Conservation (phyloP, 305 asterid species). For the Solanum hybrid region DNA sequence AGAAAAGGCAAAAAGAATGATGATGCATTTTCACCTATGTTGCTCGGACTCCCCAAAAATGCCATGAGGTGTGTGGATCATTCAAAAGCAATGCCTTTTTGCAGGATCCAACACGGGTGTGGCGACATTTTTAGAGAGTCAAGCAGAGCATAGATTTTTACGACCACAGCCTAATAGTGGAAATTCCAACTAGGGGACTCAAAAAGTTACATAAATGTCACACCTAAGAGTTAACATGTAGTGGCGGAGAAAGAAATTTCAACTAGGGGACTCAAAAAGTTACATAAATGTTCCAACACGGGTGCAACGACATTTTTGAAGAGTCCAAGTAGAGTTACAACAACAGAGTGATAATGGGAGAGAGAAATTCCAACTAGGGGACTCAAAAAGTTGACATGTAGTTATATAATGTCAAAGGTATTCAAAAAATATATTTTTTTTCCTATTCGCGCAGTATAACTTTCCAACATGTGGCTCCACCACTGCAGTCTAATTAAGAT, state of each 20-base stretch:
- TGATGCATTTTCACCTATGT: neutral
- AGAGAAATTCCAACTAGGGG: neutral
- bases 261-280: neutral
- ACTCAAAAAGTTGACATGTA: neutral
- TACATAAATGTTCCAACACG: neutral
- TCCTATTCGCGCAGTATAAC: neutral
- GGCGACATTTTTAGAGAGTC: neutral
- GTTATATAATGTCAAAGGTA: neutral
- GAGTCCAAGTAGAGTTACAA: neutral
- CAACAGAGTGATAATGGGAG: neutral
- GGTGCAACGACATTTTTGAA: neutral
- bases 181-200: too few species aligned
- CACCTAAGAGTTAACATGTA: too few species aligned
- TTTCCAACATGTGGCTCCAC: neutral
- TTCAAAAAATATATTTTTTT: neutral
- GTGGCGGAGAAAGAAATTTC: neutral
- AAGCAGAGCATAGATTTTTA: neutral
- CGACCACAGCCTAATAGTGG: neutral
- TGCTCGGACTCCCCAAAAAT: neutral
- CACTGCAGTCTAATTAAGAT: neutral
- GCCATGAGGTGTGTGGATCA: neutral
- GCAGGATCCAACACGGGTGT: neutral
- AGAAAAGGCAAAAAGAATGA: neutral
- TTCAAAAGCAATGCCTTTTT: neutral
- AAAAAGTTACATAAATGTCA: neutral